Conservation (phyloP, 2,329 filamentous ascomycete genomes). For the Monosporascus sp. region DNA sequence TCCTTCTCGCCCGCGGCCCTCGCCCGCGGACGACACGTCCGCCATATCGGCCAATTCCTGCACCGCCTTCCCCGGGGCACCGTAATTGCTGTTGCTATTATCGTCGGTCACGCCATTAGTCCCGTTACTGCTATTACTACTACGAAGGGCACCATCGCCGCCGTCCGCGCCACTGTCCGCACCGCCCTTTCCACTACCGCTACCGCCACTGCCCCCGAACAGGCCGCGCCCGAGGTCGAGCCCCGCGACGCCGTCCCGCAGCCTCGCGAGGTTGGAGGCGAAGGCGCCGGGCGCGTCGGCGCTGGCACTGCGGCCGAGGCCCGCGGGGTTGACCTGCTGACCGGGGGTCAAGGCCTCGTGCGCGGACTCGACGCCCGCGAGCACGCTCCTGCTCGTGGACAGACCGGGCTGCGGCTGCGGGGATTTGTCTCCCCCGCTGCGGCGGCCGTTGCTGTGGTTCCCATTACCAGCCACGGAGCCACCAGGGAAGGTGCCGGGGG, state of each 20-base stretch:
- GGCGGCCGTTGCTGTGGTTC: conserved; percentile 10
- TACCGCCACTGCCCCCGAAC: conserved; percentile 29
- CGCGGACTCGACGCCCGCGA: conserved; percentile 55
- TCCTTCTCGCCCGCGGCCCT: too few species aligned
- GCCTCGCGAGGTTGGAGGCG: conserved; percentile 30
- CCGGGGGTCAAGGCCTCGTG: conserved; percentile 46
- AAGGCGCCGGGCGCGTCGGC: conserved; percentile 42
- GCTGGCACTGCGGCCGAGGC: conserved; percentile 40
- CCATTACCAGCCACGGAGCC: conserved; percentile 42
- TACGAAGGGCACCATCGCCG: not conserved
- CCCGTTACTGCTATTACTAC: not conserved
- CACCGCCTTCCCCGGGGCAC: not conserved
- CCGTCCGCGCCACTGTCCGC: not conserved
- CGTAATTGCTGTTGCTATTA: not conserved
- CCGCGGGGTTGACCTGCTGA: conserved; percentile 20
- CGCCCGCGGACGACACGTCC: conserved; percentile 12
- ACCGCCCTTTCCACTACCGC: not conserved
- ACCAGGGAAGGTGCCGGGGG: conserved; percentile 13
- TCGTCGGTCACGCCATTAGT: not conserved
- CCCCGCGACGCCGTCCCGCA: conserved; percentile 44
- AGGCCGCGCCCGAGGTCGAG: conserved; percentile 45
- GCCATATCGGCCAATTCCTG: conserved; percentile 12
- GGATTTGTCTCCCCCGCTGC: conserved; percentile 4
- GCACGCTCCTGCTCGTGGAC: conserved; percentile 45
- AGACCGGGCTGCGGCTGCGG: conserved; percentile 31